These are phyloP conservation scores for Leccinum disarticulatum DNA, from an alignment of 768 basidiomycete genomes.

Conservation along the genomic window DNA sequence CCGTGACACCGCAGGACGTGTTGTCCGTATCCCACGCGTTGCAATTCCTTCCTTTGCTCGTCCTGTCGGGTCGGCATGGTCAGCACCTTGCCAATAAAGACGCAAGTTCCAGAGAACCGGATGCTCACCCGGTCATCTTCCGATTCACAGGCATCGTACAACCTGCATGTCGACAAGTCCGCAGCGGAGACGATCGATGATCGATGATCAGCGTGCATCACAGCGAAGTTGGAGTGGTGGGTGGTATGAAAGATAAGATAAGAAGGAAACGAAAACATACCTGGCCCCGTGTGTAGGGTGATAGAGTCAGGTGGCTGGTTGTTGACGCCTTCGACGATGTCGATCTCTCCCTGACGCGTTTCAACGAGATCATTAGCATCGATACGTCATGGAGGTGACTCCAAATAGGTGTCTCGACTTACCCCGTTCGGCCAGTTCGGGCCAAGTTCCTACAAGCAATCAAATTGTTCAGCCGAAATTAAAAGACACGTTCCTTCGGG, in stretches of 20 bases:
- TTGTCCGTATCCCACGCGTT: too few relatives aligned
- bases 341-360: constrained; percentile 29
- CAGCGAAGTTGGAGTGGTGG: neutral
- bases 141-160: constrained; percentile 36
- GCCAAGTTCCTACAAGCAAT: constrained; percentile 25
- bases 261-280: constrained; percentile 9
- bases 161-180: constrained; percentile 9
- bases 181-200: neutral
- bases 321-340: constrained; percentile 39
- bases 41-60: constrained; percentile 30
- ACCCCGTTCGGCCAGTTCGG: constrained; percentile 29
- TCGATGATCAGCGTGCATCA: neutral
- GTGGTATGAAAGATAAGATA: neutral
- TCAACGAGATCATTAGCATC: neutral
- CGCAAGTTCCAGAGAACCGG: neutral
- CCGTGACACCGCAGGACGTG: too few relatives aligned
- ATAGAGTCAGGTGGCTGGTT: constrained; percentile 24
- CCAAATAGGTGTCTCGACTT: neutral
- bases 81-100: neutral
- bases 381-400: neutral
- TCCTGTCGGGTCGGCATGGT: constrained; percentile 11
- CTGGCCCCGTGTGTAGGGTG: constrained; percentile 31
- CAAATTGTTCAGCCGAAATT: neutral
- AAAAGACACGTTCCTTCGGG: neutral
- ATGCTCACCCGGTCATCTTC: constrained; percentile 31